Conservation (phyloP, 2,329 filamentous ascomycete genomes). For the Ascochyta pisi region DNA sequence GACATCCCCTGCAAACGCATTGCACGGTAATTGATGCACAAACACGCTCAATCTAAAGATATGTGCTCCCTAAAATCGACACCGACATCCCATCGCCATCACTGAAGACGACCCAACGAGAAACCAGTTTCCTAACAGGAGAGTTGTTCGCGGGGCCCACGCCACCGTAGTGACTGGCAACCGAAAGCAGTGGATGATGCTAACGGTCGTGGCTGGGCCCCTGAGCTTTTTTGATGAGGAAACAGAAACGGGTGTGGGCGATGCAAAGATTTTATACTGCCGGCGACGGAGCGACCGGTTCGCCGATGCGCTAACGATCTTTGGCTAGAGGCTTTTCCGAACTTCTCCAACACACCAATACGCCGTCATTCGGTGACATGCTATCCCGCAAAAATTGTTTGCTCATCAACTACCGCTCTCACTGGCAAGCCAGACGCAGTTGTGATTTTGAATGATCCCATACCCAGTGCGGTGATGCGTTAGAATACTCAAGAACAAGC, state of each 20-base stretch:
- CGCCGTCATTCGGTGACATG: not conserved
- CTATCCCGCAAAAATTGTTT: not conserved
- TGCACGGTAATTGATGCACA: not conserved
- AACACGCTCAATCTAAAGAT: conserved; percentile 29
- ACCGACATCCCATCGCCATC: conserved; percentile 74
- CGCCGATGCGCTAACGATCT: conserved; percentile 13
- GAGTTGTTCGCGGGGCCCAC: conserved; percentile 69
- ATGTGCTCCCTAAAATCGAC: conserved; percentile 73
- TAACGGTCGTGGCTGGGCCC: conserved; percentile 73
- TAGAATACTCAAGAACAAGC: not conserved
- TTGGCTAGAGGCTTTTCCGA: not conserved
- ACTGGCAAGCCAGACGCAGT: not conserved
- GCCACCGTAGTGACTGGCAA: conserved; percentile 70
- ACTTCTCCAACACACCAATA: not conserved
- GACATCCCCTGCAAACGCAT: no score
- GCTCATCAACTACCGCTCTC: not conserved
- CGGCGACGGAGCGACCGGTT: conserved; percentile 10
- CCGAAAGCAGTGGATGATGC: conserved; percentile 65
- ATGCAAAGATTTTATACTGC: conserved; percentile 13
- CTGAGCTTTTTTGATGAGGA: conserved; percentile 64
- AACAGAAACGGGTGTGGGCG: conserved; percentile 49
- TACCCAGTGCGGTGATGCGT: not conserved
- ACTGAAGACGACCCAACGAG: conserved; percentile 72
- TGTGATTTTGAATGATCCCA: no score
- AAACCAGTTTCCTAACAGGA: conserved; percentile 72